These are phyloP conservation scores for Calycina herbarum DNA, from an alignment of 2,329 filamentous ascomycete species.

Conservation along the genomic window DNA sequence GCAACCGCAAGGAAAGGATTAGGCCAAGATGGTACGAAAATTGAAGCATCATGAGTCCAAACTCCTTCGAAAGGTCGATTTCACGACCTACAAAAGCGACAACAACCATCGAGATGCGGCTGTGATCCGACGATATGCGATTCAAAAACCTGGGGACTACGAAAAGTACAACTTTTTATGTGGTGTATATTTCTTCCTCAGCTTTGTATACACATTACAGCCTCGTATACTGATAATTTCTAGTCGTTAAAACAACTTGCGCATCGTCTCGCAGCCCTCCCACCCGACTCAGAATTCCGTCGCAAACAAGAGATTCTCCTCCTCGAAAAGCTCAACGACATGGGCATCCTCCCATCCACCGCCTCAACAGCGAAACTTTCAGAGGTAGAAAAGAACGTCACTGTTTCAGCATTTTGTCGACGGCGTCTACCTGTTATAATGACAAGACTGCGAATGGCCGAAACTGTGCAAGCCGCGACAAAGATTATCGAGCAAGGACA, in stretches of 20 bases:
- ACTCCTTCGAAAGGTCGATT: constrained; percentile 89
- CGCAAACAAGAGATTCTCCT: constrained; percentile 83
- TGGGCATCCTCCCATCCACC: constrained; percentile 75
- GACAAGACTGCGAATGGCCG: constrained; percentile 87
- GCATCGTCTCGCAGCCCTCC: constrained; percentile 81
- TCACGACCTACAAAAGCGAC: constrained; percentile 91
- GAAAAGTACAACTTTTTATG: constrained; percentile 65
- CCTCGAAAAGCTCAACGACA: constrained; percentile 88
- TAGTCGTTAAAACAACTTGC: constrained; percentile 86
- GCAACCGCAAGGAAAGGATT: not conserved
- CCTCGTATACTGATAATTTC: constrained; percentile 24
- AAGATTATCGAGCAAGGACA: constrained; percentile 94
- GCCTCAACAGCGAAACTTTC: constrained; percentile 70
- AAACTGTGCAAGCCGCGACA: constrained; percentile 80
- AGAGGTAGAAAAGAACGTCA: constrained; percentile 83
- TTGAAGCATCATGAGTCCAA: constrained; percentile 97
- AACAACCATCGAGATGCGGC: constrained; percentile 79
- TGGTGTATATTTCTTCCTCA: constrained; percentile 51
- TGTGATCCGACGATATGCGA: constrained; percentile 82
- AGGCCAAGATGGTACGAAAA: constrained; percentile 78
- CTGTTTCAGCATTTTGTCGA: constrained; percentile 85
- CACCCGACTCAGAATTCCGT: constrained; percentile 74
- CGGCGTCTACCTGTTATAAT: constrained; percentile 85
- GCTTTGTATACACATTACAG: not conserved
- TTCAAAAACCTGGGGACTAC: constrained; percentile 88